Evolutionary conservation across 169 alveolate genomes (phyloP).

Genomic region (Cryptosporidium ubiquitum): DNA sequence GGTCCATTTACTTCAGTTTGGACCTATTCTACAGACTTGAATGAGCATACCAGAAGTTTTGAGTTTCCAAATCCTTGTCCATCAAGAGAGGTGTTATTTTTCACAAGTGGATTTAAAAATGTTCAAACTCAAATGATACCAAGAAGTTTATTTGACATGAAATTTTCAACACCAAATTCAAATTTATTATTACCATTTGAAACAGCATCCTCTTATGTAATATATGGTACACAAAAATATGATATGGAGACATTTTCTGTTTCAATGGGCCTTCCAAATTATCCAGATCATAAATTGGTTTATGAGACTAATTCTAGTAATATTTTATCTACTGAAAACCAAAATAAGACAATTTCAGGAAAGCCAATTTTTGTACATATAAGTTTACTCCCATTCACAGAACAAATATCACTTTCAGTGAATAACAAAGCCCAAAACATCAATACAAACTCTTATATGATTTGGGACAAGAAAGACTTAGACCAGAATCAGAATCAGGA

Average conservation of each 20-base stretch:
- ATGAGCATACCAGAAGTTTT: conserved; percentile 70
- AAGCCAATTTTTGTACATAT: conserved; percentile 63
- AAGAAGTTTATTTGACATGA: conserved; percentile 46
- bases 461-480: conserved; percentile 6
- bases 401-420: conserved; percentile 61
- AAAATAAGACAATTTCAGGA: conserved; percentile 44
- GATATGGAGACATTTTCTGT: conserved; percentile 63
- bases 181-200: conserved; percentile 61
- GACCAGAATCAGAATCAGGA: neutral
- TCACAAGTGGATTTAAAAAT: conserved; percentile 67
- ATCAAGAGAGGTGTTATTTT: conserved; percentile 66
- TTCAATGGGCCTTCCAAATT: conserved; percentile 58
- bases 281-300: conserved; percentile 66
- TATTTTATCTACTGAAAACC: conserved; percentile 28
- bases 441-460: conserved; percentile 22
- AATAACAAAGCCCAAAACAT: conserved; percentile 57
- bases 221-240: conserved; percentile 66
- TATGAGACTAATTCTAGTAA: conserved; percentile 52
- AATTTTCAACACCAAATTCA: conserved; percentile 64
- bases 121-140: conserved; percentile 70
- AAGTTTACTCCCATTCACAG: conserved; percentile 67
- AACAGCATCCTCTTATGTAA: conserved; percentile 72
- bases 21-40: conserved; percentile 69
- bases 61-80: conserved; percentile 73
- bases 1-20: conserved; percentile 68